A percentile compares a stretch with the other conserved stretches of the same genome.
phyloP scores from a whole-genome alignment of 768 basidiomycete genomes.

The Candolleomyces aberdarensis region DNA sequence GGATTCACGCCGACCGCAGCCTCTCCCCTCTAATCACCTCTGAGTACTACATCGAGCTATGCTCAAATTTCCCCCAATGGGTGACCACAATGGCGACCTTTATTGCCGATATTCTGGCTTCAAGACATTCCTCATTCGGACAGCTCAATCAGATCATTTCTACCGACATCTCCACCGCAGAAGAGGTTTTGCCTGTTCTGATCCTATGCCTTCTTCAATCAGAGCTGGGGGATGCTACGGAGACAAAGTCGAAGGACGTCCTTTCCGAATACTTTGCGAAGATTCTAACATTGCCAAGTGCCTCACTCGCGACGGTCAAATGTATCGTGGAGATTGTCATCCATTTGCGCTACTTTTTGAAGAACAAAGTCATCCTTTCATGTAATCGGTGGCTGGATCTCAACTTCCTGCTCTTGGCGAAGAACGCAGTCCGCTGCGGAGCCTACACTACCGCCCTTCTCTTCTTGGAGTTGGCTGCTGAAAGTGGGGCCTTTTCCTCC shows the following conservation, averaged over 20 bases:
- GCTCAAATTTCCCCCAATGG: constrained; percentile 59
- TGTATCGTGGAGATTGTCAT: constrained; percentile 74
- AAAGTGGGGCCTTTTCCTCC: constrained; percentile 33
- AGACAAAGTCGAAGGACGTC: constrained; percentile 11
- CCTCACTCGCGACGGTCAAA: constrained; percentile 43
- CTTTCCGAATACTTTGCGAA: constrained; percentile 57
- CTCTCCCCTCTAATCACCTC: constrained; percentile 36
- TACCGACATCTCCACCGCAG: constrained; percentile 55
- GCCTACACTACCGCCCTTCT: constrained; percentile 88
- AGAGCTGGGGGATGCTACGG: constrained; percentile 15
- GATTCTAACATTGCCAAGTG: constrained; percentile 40
- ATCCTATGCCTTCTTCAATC: constrained; percentile 62
- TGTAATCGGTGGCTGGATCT: constrained; percentile 82
- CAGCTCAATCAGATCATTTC: constrained; percentile 61
- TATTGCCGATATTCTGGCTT: constrained; percentile 56
- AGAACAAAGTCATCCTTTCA: constrained; percentile 34
- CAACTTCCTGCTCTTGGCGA: constrained; percentile 68
- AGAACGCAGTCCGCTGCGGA: constrained; percentile 71
- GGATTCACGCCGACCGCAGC: constrained; percentile 20
- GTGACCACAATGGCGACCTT: constrained; percentile 54
- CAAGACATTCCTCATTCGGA: constrained; percentile 59
- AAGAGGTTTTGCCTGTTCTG: constrained; percentile 68
- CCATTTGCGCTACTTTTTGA: constrained; percentile 74
- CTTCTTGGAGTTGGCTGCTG: constrained; percentile 78
- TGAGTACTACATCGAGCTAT: constrained; percentile 33